Conservation (phyloP, 2,329 filamentous ascomycete species). For the Paraconiothyrium brasiliense region DNA sequence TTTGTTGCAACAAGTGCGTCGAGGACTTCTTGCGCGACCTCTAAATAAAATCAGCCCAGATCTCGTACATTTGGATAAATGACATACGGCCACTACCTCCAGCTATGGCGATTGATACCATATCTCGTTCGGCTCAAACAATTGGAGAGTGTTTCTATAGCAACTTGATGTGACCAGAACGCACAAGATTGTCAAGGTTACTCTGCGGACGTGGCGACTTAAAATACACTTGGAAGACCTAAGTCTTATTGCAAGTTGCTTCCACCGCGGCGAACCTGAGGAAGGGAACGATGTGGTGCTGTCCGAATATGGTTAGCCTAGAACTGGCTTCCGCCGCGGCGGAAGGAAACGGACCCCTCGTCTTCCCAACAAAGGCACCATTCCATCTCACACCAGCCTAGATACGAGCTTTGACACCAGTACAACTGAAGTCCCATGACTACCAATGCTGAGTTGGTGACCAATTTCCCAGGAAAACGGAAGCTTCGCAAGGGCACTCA, state of each 20-base stretch:
- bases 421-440: background rate
- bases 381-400: background rate
- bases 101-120: slow-evolving; percentile 58
- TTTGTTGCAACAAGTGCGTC: slow-evolving; percentile 57
- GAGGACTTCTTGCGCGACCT: slow-evolving; percentile 60
- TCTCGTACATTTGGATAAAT: slow-evolving; percentile 4
- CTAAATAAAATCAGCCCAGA: slow-evolving; percentile 38
- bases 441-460: background rate
- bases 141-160: no score
- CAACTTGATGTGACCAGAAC: no score
- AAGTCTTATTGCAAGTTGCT: background rate
- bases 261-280: slow-evolving; percentile 6
- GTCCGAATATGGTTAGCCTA: background rate
- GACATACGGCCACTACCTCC: slow-evolving; percentile 57
- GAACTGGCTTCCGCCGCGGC: slow-evolving; percentile 2
- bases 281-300: background rate
- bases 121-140: slow-evolving; percentile 25
- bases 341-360: background rate
- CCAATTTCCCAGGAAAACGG: slow-evolving; percentile 18
- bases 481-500: slow-evolving; percentile 51
- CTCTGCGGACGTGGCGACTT: background rate
- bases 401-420: no score
- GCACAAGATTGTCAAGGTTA: background rate
- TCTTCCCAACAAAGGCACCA: background rate
- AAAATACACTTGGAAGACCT: background rate